Percentiles rank a stretch among this genome's conserved stretches.
Evolutionary conservation across 129 eudicot genomes (phyloP).

Genomic region (Scalesia atractyloides): DNA sequence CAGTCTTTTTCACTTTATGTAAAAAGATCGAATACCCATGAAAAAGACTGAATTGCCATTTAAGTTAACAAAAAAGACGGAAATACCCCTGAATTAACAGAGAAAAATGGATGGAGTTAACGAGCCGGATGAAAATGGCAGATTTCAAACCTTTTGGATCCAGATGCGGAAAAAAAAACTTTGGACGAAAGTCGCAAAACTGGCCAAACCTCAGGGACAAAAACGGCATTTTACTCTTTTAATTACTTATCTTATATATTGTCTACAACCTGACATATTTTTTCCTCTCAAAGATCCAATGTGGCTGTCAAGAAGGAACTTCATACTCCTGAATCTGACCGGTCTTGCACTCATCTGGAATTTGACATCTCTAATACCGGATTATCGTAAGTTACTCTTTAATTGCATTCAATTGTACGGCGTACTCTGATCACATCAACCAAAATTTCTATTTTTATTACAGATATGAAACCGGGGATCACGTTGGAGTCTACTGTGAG

Average conservation of each 20-base stretch:
- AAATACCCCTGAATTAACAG: no score
- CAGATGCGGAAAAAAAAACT: no score
- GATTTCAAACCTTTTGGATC: no score
- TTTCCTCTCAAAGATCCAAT: conserved; percentile 51
- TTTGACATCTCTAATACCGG: conserved; percentile 72
- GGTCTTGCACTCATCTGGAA: conserved; percentile 93
- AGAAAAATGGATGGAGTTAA: no score
- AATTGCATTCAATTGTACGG: neutral
- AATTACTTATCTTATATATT: neutral
- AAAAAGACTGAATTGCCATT: no score
- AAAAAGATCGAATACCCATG: no score
- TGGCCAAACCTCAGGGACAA: no score
- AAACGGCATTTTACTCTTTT: no score
- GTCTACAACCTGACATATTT: neutral
- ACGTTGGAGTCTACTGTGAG: conserved; percentile 77
- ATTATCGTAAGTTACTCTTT: conserved; percentile 51
- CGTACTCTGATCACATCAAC: neutral
- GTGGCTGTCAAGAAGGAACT: conserved; percentile 83
- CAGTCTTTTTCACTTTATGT: no score
- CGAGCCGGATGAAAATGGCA: no score
- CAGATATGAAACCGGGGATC: conserved; percentile 91
- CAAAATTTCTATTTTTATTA: neutral
- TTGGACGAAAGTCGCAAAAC: no score
- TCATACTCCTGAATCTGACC: conserved; percentile 74
- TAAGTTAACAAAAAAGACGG: no score